Base-by-base conservation (phyloP, 2,329 filamentous ascomycete genomes). In the Leptographium flavum region DNA sequence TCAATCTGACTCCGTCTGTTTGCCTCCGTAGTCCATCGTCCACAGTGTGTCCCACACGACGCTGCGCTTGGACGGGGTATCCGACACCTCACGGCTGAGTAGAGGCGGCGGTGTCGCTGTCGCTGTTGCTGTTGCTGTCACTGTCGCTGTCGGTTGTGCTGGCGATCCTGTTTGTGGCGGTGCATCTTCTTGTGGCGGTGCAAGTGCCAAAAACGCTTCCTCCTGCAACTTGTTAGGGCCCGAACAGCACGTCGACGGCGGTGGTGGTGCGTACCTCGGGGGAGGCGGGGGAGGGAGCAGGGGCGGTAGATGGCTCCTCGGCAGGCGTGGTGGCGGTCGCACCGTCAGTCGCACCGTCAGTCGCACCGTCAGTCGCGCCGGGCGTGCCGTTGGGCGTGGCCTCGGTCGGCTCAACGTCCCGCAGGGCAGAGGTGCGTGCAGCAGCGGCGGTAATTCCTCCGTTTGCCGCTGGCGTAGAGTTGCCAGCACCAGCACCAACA, bases 1-100 rank as follows among this genome's bases (percentile, higher is more conserved):
- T 4, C 5, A 21, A 10, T 15, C 21, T 27, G 33, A 23, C 15
- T 43, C 46, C 35, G 6, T 21, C 45, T 42, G 50, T 3, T 46
- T 58, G 48, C 66, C 69, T 51, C 73, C 73, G 42, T 73, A 65
- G 53, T 80, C 75, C 23, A 79, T 56, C 50, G 67, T 75, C 76
- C 76, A 80, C 15, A 81, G 59, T 13, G 72, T 68, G 52, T 79
- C 75, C 74, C 75, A 81, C 10, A 79, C 66, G 4, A 78, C 63
- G 25, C 71, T 75, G 53, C 61, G 71, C 58, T 67, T 73, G n/a
- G 57, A 60, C 22, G 65, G 57, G 48, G 64, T 67, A 45, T 65
- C 52, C 53, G 61, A 35, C 4, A 11, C 23, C 51, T 72, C 63
- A 49, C 65, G 63, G 21, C 61, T 61, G 31, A 63, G 53, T 3